Percentiles rank a stretch among this genome's conserved stretches.
Conservation (phyloP, 2,329 filamentous ascomycete genomes). For the Tolypocladium tropicale region DNA sequence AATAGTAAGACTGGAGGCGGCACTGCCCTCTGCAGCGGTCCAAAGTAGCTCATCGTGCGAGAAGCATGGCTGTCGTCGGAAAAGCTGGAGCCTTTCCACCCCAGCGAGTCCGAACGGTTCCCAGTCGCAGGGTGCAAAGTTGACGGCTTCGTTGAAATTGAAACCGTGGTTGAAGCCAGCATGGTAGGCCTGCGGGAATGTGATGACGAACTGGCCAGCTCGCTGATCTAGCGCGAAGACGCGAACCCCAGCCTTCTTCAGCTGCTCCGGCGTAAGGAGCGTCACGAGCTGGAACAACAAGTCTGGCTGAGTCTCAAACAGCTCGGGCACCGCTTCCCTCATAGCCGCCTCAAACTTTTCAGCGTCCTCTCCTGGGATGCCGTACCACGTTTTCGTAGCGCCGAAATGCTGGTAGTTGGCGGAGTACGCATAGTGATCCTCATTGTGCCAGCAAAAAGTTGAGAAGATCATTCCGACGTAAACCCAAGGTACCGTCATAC, state of each 20-base stretch:
- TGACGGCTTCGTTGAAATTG: conserved; percentile 98
- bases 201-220: conserved; percentile 91
- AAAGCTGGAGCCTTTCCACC: conserved; percentile 76
- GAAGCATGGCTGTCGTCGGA: conserved; percentile 88
- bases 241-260: conserved; percentile 84
- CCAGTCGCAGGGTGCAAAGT: conserved; percentile 93
- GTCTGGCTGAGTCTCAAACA: conserved; percentile 96
- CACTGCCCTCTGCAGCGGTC: conserved; percentile 74
- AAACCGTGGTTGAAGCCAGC: conserved; percentile 98
- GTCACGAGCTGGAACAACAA: conserved; percentile 97
- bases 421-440: conserved; percentile 96
- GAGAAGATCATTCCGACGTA: conserved; percentile 99
- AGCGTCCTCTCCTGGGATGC: conserved; percentile 86
- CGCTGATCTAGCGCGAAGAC: conserved; percentile 95
- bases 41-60: conserved; percentile 92
- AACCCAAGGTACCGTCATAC: conserved; percentile 98
- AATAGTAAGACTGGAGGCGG: conserved; percentile 55
- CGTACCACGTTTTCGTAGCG: conserved; percentile 98
- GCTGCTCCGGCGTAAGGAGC: conserved; percentile 80
- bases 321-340: conserved; percentile 86
- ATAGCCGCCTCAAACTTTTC: conserved; percentile 94
- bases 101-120: conserved; percentile 83
- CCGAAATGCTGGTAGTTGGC: conserved; percentile 98
- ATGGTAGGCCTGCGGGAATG: conserved; percentile 94
- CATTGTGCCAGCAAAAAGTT: conserved; percentile 98